Evolutionary conservation across 306 rosid species (phyloP).

Genomic region (Pterocarpus santalinus): DNA sequence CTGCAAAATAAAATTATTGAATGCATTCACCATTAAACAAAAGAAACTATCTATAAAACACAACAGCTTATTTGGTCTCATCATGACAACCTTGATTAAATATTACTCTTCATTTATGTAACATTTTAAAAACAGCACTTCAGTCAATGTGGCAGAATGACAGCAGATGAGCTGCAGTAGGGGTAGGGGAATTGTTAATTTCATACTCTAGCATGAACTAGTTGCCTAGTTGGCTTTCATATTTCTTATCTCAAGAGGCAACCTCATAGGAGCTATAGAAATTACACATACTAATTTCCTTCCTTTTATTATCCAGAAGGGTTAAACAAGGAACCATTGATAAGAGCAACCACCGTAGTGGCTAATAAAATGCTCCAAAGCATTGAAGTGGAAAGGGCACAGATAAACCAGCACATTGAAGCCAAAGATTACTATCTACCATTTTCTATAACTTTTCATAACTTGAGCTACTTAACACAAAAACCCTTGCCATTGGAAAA

Average conservation of each 20-base stretch:
- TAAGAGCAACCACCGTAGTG: not conserved
- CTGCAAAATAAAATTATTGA: not conserved
- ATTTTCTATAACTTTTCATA: not conserved
- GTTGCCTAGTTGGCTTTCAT: not conserved
- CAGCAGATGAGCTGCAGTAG: no score
- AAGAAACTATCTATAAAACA: not conserved
- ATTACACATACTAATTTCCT: not conserved
- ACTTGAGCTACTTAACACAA: not conserved
- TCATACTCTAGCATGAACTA: not conserved
- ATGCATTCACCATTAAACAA: not conserved
- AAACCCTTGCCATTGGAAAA: not conserved
- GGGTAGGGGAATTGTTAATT: no score
- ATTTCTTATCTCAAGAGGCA: not conserved
- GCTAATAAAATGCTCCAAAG: no score
- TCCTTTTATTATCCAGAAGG: not conserved
- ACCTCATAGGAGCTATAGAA: not conserved
- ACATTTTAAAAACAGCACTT: not conserved
- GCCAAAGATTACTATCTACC: not conserved
- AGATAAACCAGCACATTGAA: not conserved
- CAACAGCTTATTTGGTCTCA: not conserved
- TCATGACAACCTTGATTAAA: not conserved
- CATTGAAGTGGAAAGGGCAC: not conserved
- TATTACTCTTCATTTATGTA: not conserved
- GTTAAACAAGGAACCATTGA: not conserved
- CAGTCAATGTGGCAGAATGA: no score